phyloP scores from a whole-genome alignment of 2,329 filamentous ascomycete genomes.

The Verticillium tricorpus region DNA sequence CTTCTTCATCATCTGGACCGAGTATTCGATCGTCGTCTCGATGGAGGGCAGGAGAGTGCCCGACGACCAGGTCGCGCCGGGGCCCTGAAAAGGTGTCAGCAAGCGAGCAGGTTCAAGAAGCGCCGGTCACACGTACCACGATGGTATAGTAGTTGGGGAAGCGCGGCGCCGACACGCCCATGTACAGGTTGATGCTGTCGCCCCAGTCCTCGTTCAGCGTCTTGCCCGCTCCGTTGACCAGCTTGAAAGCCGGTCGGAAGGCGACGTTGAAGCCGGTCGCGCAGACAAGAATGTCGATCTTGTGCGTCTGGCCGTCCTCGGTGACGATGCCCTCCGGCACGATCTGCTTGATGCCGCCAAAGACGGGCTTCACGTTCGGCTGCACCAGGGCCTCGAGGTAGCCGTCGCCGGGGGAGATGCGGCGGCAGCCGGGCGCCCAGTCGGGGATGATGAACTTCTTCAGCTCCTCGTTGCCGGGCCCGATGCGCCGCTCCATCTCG shows the following conservation, averaged over 20 bases:
- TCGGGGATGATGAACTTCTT: conserved; percentile 34
- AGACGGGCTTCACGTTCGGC: conserved; percentile 39
- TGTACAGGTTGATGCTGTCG: conserved; percentile 33
- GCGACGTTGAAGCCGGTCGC: conserved; percentile 34
- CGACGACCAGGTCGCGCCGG: conserved; percentile 37
- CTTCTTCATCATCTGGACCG: conserved; percentile 32
- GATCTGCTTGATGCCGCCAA: conserved; percentile 30
- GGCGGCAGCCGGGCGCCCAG: conserved; percentile 38
- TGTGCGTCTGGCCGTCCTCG: conserved; percentile 22
- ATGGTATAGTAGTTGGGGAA: conserved; percentile 41
- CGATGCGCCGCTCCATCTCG: conserved; percentile 37
- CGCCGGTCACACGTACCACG: conserved; percentile 14
- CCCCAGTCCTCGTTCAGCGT: conserved; percentile 40
- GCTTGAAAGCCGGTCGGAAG: conserved; percentile 37
- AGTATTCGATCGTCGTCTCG: conserved; percentile 35
- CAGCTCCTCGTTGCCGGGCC: conserved; percentile 33
- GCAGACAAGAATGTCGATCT: conserved; percentile 28
- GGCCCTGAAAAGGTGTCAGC: conserved; percentile 16
- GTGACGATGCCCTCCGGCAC: conserved; percentile 23
- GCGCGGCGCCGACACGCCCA: conserved; percentile 37
- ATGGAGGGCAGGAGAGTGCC: conserved; percentile 38
- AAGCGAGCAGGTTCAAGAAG: background rate
- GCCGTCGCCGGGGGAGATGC: conserved; percentile 35
- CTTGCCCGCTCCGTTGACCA: conserved; percentile 25
- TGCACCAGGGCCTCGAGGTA: conserved; percentile 36